phyloP scores from a whole-genome alignment of 2,329 filamentous ascomycete genomes.

The Fusarium setosum region DNA sequence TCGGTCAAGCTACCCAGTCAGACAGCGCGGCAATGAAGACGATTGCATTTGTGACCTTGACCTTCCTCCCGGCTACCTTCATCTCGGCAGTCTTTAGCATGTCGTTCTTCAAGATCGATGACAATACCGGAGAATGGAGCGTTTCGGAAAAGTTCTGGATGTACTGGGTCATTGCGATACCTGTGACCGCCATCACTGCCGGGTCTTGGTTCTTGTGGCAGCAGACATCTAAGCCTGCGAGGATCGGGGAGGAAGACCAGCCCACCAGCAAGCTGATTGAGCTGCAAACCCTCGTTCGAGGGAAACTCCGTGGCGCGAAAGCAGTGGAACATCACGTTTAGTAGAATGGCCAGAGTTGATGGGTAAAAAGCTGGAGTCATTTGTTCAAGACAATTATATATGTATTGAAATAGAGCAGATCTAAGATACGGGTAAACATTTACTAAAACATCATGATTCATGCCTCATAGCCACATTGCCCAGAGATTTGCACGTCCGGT shows the following conservation, averaged over 20 bases:
- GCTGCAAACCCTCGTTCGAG: background rate
- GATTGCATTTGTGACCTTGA: slow-evolving; percentile 59
- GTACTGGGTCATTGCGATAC: slow-evolving; percentile 48
- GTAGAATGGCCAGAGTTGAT: too few relatives aligned
- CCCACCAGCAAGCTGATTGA: background rate
- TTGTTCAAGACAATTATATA: too few relatives aligned
- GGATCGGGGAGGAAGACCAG: slow-evolving; percentile 21
- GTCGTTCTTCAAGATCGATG: slow-evolving; percentile 53
- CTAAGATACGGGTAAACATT: too few relatives aligned
- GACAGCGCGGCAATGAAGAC: slow-evolving; percentile 65
- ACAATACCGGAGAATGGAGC: slow-evolving; percentile 37
- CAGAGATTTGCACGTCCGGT: too few relatives aligned
- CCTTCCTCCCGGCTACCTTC: slow-evolving; percentile 64
- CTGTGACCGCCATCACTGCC: slow-evolving; percentile 40
- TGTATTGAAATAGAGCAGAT: too few relatives aligned
- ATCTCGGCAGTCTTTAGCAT: slow-evolving; percentile 60
- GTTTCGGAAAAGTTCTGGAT: slow-evolving; percentile 50
- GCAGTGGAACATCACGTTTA: too few relatives aligned
- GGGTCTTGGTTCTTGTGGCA: slow-evolving; percentile 35
- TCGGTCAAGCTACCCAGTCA: slow-evolving; percentile 52
- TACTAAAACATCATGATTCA: too few relatives aligned
- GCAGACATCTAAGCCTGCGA: background rate
- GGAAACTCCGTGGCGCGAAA: too few relatives aligned
- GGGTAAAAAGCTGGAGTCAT: too few relatives aligned
- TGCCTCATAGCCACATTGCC: too few relatives aligned